A percentile compares a stretch with the other conserved stretches of the same genome.
Conservation (phyloP, 2,329 filamentous ascomycete genomes). For the Orbilia ellipsospora region DNA sequence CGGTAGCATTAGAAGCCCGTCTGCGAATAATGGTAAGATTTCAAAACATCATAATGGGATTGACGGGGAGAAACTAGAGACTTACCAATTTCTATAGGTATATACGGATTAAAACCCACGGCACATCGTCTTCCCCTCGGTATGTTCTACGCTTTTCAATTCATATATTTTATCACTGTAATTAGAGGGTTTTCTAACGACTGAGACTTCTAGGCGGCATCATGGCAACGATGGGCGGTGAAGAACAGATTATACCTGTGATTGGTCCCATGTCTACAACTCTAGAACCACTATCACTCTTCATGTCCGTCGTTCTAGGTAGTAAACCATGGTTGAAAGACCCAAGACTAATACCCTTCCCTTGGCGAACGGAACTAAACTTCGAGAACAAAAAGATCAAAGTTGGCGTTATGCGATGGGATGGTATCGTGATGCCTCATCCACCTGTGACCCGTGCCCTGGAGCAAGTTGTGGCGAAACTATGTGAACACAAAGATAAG, state of each 20-base stretch:
- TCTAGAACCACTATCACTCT: conserved; percentile 24
- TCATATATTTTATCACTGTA: too few species aligned
- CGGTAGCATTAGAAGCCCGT: conserved; percentile 66
- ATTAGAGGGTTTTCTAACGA: too few species aligned
- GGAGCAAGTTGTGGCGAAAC: conserved; percentile 67
- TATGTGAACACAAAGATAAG: conserved; percentile 65
- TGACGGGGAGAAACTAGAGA: neutral
- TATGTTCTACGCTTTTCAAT: conserved; percentile 59
- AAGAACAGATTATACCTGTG: conserved; percentile 61
- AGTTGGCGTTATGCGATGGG: conserved; percentile 71
- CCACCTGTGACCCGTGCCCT: conserved; percentile 71
- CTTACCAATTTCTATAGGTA: conserved; percentile 6
- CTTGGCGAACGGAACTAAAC: conserved; percentile 31
- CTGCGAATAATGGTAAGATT: conserved; percentile 64
- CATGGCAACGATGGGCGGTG: conserved; percentile 64
- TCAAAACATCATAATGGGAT: neutral
- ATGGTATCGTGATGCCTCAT: conserved; percentile 71
- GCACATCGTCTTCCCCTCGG: conserved; percentile 63
- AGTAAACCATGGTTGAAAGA: conserved; percentile 38
- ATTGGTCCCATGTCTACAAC: conserved; percentile 69
- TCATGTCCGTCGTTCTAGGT: conserved; percentile 39
- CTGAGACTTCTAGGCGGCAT: too few species aligned
- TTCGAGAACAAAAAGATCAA: conserved; percentile 65
- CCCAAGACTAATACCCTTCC: conserved; percentile 27
- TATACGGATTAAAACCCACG: conserved; percentile 65